phyloP scores from a whole-genome alignment of 129 eudicot genomes.

The Centrapalus pauciflorus region DNA sequence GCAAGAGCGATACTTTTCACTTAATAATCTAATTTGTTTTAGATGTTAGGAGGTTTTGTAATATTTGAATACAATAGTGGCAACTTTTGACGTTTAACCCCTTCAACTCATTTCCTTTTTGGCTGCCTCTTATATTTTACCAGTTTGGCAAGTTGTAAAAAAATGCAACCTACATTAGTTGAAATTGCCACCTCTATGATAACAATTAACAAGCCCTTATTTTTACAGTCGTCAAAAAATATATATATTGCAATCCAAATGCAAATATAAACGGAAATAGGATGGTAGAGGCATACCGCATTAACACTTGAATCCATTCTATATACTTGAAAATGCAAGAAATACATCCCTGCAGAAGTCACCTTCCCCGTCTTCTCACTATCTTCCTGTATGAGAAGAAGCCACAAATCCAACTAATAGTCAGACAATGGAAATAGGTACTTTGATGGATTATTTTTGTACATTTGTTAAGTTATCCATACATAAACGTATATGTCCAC shows the following conservation, averaged over 20 bases:
- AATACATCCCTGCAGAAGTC: conserved; percentile 97
- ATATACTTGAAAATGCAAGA: conserved; percentile 96
- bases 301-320: conserved; percentile 93
- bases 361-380: conserved; percentile 97
- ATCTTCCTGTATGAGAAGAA: conserved; percentile 58
- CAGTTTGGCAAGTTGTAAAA: no score
- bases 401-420: no score
- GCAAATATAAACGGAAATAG: not conserved
- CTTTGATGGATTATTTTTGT: not conserved
- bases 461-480: not conserved
- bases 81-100: no score
- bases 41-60: no score
- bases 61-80: no score
- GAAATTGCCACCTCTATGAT: no score
- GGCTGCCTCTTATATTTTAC: no score
- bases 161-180: no score
- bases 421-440: no score
- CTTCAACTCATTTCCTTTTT: no score
- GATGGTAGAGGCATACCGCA: conserved; percentile 49
- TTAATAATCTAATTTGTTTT: no score
- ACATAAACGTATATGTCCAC: not conserved
- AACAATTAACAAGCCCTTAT: not conserved
- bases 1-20: no score
- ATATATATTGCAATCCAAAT: not conserved
- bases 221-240: not conserved